These are phyloP conservation scores for Phytophthora pini DNA, from an alignment of 352 stramenopile species.

Conservation along the genomic window DNA sequence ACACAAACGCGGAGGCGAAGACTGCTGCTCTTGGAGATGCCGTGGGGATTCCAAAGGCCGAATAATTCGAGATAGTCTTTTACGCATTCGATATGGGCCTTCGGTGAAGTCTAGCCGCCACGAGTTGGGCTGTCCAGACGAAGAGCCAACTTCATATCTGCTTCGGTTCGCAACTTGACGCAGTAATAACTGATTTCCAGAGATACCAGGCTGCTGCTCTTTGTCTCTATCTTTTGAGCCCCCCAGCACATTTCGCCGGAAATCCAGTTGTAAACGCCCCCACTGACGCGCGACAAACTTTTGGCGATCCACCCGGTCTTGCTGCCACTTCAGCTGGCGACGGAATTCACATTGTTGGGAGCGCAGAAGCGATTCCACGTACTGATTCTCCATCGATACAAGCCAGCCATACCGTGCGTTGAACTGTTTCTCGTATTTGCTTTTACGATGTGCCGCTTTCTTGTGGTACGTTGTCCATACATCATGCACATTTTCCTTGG, in stretches of 20 bases:
- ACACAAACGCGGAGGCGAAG: slow-evolving; percentile 9
- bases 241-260: slow-evolving; percentile 22
- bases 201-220: background rate
- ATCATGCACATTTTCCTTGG: slow-evolving; percentile 62
- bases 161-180: slow-evolving; percentile 12
- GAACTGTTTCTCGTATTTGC: slow-evolving; percentile 58
- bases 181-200: slow-evolving; percentile 20
- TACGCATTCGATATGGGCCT: slow-evolving; percentile 72
- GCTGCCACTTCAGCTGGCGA: slow-evolving; percentile 67
- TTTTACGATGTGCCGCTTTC: slow-evolving; percentile 29
- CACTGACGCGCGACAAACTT: slow-evolving; percentile 71
- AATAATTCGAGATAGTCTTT: slow-evolving; percentile 43
- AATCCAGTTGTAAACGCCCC: slow-evolving; percentile 41
- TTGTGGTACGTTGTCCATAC: slow-evolving; percentile 61
- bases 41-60: slow-evolving; percentile 4
- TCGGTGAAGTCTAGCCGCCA: slow-evolving; percentile 73
- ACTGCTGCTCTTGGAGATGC: slow-evolving; percentile 21
- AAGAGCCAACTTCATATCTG: slow-evolving; percentile 9
- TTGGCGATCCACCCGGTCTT: slow-evolving; percentile 68
- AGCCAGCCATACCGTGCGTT: slow-evolving; percentile 51
- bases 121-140: slow-evolving; percentile 1
- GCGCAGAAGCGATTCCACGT: slow-evolving; percentile 46
- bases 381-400: slow-evolving; percentile 39
- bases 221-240: background rate
- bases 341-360: slow-evolving; percentile 60